Conservation (phyloP, 345 rosid species). For the Gossypium longicalyx region DNA sequence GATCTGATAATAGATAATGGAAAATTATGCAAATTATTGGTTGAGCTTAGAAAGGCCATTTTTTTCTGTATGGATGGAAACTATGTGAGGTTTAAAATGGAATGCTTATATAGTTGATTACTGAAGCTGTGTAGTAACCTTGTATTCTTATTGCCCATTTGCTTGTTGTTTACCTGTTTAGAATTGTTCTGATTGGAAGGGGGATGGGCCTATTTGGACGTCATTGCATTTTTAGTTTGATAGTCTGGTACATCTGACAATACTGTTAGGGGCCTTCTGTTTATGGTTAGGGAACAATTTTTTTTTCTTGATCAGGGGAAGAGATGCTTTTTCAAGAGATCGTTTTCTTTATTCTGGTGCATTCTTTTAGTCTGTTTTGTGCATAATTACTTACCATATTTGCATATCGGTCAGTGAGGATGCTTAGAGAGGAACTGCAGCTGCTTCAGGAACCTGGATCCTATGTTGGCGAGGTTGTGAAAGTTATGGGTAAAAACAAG, state of each 20-base stretch:
- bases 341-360: neutral
- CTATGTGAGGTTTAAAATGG: neutral
- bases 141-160: neutral
- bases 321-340: neutral
- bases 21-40: neutral
- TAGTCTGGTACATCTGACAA: neutral
- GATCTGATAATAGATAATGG: neutral
- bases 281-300: neutral
- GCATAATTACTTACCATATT: neutral
- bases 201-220: neutral
- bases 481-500: conserved; percentile 98
- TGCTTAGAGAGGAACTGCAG: conserved; percentile 95
- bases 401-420: conserved; percentile 50
- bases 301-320: neutral
- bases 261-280: neutral
- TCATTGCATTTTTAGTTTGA: neutral
- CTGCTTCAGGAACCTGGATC: conserved; percentile 99
- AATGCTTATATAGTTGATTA: neutral
- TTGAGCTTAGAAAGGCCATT: neutral
- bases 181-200: neutral
- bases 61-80: neutral
- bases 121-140: neutral
- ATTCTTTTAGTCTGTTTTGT: neutral
- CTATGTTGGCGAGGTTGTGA: conserved; percentile 98
- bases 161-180: neutral